Evolutionary conservation across 1,284 basidiomycete genomes (phyloP).

Genomic region (Leccinum fallax): DNA sequence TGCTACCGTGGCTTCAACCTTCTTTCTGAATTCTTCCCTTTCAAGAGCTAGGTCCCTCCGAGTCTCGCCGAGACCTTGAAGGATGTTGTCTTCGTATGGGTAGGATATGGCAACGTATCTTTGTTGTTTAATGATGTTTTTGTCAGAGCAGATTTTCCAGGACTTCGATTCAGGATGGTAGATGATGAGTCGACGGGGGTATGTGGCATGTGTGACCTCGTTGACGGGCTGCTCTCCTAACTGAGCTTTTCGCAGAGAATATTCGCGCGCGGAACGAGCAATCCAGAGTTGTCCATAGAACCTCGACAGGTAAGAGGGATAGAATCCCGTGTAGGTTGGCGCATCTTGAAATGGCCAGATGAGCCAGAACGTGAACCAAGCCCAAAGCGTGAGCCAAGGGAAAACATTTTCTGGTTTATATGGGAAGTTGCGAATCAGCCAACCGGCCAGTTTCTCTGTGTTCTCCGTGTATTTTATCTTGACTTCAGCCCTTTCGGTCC

Average conservation of each 20-base stretch:
- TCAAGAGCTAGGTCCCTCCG: accelerated
- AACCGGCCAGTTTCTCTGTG: constrained; percentile 21
- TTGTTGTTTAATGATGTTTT: constrained; percentile 12
- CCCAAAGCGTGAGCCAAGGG: constrained; percentile 23
- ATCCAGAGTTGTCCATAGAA: constrained; percentile 30
- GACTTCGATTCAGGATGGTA: constrained; percentile 3
- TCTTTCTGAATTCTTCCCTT: constrained; percentile 6
- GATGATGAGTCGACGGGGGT: constrained; percentile 27
- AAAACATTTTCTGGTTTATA: neutral
- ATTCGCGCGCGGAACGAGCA: constrained; percentile 26
- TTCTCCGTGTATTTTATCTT: neutral
- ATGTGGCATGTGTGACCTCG: constrained; percentile 20
- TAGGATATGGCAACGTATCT: constrained; percentile 29
- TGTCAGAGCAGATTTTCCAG: constrained; percentile 14
- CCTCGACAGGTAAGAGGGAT: constrained; percentile 21
- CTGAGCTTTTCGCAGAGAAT: constrained; percentile 21
- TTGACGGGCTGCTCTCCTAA: constrained; percentile 8
- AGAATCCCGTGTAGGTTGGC: constrained; percentile 11
- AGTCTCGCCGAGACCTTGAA: neutral
- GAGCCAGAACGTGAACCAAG: constrained; percentile 21
- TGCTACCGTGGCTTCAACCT: constrained; percentile 9
- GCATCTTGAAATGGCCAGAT: constrained; percentile 18
- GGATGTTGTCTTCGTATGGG: constrained; percentile 16
- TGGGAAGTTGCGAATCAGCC: constrained; percentile 16
- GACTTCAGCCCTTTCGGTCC: neutral